Conservation (phyloP, 257 asterid species). For the Buddleja alternifolia region DNA sequence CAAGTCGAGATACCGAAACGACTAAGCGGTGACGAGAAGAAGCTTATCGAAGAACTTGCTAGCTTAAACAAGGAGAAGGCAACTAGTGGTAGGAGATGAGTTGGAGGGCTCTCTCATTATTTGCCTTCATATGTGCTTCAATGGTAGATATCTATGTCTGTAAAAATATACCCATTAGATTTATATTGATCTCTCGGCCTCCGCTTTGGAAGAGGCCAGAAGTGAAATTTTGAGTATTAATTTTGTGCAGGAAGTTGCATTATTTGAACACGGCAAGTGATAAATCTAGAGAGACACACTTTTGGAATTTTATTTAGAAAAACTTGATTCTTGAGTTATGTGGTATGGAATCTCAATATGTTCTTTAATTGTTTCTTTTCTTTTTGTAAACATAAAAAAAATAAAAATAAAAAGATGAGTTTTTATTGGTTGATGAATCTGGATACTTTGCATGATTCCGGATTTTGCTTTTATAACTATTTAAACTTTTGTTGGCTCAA, state of each 20-base stretch:
- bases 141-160: not conserved
- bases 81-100: conserved; percentile 59
- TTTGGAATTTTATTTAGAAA: not conserved
- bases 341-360: too few species aligned
- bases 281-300: conserved; percentile 26
- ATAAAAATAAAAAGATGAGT: not conserved
- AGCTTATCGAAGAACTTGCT: conserved; percentile 90
- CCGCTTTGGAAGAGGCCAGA: conserved; percentile 1
- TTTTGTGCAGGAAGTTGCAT: conserved; percentile 31
- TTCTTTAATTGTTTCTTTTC: too few species aligned
- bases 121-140: conserved; percentile 1
- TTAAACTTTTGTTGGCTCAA: too few species aligned
- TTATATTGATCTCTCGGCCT: not conserved
- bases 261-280: conserved; percentile 16
- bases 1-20: conserved; percentile 98
- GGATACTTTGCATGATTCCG: not conserved
- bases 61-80: conserved; percentile 74
- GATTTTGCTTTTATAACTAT: too few species aligned
- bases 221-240: conserved; percentile 34
- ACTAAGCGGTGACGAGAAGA: conserved; percentile 79
- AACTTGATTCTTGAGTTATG: too few species aligned
- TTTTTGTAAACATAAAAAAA: too few species aligned
- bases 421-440: not conserved
- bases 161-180: conserved; percentile 16
- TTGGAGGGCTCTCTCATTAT: not conserved